A percentile compares a stretch with the other conserved stretches of the same genome.
Conservation (phyloP, 768 basidiomycete genomes). For the Tulasnella sp. region DNA sequence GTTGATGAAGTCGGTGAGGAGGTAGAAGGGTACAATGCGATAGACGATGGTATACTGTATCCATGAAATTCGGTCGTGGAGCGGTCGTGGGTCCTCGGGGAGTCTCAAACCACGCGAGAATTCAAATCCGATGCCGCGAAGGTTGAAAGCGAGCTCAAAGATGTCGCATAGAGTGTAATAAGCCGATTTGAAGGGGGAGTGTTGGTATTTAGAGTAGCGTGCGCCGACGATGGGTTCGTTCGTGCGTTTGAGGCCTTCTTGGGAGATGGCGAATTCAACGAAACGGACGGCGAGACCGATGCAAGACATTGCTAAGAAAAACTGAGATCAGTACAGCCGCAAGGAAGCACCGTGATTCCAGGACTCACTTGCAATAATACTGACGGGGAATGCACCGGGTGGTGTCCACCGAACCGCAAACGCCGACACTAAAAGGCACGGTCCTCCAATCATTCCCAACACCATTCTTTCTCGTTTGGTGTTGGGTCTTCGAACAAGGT, state of each 20-base stretch:
- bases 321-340: not conserved
- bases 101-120: slow-evolving; percentile 11
- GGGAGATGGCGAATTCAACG: not conserved
- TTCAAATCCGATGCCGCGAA: slow-evolving; percentile 15
- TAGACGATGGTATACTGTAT: not conserved
- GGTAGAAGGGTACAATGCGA: not conserved
- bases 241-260: not conserved
- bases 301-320: slow-evolving; percentile 5
- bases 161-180: not conserved
- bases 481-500: not conserved
- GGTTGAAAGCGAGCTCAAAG: not conserved
- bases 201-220: not conserved
- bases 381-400: not conserved
- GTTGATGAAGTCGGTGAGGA: slow-evolving; percentile 7
- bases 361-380: not conserved
- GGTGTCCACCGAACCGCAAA: slow-evolving; percentile 3
- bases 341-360: not conserved
- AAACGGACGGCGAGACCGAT: not conserved
- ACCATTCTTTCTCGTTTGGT: not conserved
- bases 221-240: not conserved
- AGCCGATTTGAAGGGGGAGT: not conserved
- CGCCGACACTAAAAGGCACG: not conserved
- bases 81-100: not conserved
- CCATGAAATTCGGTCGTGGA: not conserved
- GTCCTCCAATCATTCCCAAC: not conserved